Evolutionary conservation across 176 grass and related monocot genomes (phyloP), one percentile per base, ranked within the genome.

Genomic region (Areca catechu): DNA sequence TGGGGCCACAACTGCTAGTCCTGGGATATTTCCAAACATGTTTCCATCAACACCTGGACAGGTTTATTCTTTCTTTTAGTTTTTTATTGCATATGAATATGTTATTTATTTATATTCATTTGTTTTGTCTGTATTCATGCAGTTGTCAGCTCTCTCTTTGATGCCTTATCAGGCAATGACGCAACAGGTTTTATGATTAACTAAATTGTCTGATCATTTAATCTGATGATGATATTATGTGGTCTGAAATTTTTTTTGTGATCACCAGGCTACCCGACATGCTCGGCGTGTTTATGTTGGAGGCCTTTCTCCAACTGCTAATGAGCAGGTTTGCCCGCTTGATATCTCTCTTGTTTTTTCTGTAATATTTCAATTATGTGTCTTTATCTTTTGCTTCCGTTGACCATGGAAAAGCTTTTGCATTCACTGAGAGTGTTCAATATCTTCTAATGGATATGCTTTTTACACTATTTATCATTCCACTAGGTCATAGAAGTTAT

Each of bases 151-250:
- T 63, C 69, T 85, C 17, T 87, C 82, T 75, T 50, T 88, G 74
- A 97, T 97, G 60, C 92, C 89, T 49, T 83, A 85, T 43, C 92
- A 97, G 85, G 92, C 92, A 48, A 97, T 97, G 92, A 97, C 86
- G 3, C 86, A 97, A 55, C 92, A 97, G 78, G 82, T 85, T 24
- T 70, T 34, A 21, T 43, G 34, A 43, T 43, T 12, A 43, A 43
- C 34, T 43, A 43, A 43, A 2, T 43, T 43, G 34, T 10, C 10
- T 43, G 34, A 43, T 43, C 34, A 43, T 43, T 43, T 43, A 43
- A 12, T 2, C 34, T 43, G 34, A 43, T 43, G 4, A 16, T 16
- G 48, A 20, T 67, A 34, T 43, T 43, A 2, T 67, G 6, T 54
- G 37, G 58, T 70, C 18, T 27, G 59, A 74, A 34, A 43, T 43